phyloP scores from a whole-genome alignment of 108 stramenopile genomes.

The Poteriospumella lacustris region DNA sequence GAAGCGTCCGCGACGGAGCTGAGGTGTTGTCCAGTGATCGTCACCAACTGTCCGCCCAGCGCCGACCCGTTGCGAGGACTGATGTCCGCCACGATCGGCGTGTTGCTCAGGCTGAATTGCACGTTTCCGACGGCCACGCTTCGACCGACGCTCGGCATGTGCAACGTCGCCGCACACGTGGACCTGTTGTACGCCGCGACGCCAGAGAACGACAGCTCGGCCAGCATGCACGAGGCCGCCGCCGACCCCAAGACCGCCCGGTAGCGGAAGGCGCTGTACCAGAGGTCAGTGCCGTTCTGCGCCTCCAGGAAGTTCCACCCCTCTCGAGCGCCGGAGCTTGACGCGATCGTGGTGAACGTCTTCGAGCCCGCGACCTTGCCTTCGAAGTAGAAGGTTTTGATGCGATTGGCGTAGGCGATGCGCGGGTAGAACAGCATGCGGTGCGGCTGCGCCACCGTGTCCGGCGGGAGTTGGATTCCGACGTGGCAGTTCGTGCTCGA shows the following conservation, averaged over 20 bases:
- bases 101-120: no score
- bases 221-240: neutral
- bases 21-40: neutral
- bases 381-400: neutral
- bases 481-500: neutral
- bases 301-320: conserved; percentile 17
- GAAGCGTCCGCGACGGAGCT: neutral
- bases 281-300: no score
- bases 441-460: neutral
- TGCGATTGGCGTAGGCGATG: neutral
- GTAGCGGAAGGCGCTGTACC: neutral
- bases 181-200: no score
- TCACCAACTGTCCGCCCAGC: neutral
- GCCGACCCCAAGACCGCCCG: no score
- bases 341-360: neutral
- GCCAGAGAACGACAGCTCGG: no score
- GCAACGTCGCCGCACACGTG: no score
- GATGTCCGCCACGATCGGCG: no score
- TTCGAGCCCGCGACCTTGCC: neutral
- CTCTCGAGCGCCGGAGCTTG: neutral
- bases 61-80: neutral
- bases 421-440: neutral
- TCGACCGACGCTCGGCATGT: no score
- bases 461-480: neutral
- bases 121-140: no score